Evolutionary conservation across 1,284 basidiomycete species (phyloP).

Genomic region (Sanghuangporus baumii): DNA sequence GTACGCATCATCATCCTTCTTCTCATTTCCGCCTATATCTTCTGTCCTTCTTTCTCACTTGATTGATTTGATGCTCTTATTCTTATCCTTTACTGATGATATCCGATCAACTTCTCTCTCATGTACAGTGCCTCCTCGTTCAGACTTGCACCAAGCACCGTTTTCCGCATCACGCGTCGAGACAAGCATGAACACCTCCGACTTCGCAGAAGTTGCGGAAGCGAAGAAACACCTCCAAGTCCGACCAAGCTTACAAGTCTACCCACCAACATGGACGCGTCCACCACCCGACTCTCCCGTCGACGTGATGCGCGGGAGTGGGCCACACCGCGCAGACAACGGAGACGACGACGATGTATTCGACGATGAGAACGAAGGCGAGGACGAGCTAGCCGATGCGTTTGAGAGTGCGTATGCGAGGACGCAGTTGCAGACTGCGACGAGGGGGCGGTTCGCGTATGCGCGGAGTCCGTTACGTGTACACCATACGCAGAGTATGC

Average conservation of each 20-base stretch:
- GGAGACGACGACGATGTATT: constrained; percentile 5
- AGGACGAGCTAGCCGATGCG: constrained; percentile 8
- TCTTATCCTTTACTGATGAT: neutral
- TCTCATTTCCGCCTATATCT: neutral
- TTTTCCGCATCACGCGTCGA: constrained; percentile 9
- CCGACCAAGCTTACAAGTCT: constrained; percentile 8
- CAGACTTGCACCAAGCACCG: neutral
- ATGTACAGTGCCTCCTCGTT: neutral
- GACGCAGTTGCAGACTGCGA: neutral
- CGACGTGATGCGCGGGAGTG: constrained; percentile 10
- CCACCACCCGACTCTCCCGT: constrained; percentile 15
- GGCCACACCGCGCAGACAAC: constrained; percentile 9
- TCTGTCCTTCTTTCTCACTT: neutral
- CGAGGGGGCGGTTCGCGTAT: neutral
- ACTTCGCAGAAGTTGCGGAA: neutral
- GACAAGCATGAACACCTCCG: neutral
- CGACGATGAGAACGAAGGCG: neutral
- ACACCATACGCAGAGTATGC: constrained; percentile 16
- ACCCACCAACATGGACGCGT: constrained; percentile 2
- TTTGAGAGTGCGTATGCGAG: constrained; percentile 11
- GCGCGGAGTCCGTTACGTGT: constrained; percentile 3
- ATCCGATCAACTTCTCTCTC: neutral
- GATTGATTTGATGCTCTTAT: neutral
- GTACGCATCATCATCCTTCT: neutral
- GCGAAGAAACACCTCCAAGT: neutral